Percentiles rank a stretch among this genome's conserved stretches.
These are phyloP conservation scores for Penicillium sp. DNA, from an alignment of 2,329 filamentous ascomycete species.

Conservation along the genomic window DNA sequence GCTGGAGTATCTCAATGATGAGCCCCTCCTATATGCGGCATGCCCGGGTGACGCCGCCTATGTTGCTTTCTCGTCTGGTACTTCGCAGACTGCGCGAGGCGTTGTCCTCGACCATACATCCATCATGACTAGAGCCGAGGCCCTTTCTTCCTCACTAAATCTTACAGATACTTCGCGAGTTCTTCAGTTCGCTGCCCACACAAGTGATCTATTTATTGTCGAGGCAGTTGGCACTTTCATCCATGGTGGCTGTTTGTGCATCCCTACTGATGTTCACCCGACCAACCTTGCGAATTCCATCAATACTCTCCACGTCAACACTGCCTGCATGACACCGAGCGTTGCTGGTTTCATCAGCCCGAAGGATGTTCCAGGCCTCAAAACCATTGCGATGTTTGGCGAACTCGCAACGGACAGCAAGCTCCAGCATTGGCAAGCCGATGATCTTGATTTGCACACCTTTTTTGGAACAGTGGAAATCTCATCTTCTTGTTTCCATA, in stretches of 20 bases:
- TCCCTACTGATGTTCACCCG: constrained; percentile 48
- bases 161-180: constrained; percentile 26
- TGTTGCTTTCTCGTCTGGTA: constrained; percentile 37
- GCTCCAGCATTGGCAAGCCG: constrained; percentile 14
- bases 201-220: constrained; percentile 48
- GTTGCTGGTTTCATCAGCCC: constrained; percentile 22
- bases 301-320: constrained; percentile 33
- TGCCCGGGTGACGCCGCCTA: constrained; percentile 28
- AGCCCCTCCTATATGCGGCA: constrained; percentile 1
- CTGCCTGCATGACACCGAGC: constrained; percentile 37
- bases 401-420: constrained; percentile 9
- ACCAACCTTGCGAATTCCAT: constrained; percentile 57
- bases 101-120: constrained; percentile 40
- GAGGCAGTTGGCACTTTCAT: constrained; percentile 40
- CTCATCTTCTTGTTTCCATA: constrained; percentile 27
- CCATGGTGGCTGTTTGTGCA: constrained; percentile 49
- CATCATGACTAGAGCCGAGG: constrained; percentile 31
- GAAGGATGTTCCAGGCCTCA: constrained; percentile 29
- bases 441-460: constrained; percentile 21
- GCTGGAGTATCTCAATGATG: constrained; percentile 33
- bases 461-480: constrained; percentile 29
- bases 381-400: constrained; percentile 24
- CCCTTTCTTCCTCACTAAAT: constrained; percentile 26
- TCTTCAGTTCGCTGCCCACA: constrained; percentile 47
- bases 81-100: constrained; percentile 32